A percentile compares a stretch with the other conserved stretches of the same genome.
phyloP scores from a whole-genome alignment of 2,329 filamentous ascomycete genomes.

The Xylogone sp. region DNA sequence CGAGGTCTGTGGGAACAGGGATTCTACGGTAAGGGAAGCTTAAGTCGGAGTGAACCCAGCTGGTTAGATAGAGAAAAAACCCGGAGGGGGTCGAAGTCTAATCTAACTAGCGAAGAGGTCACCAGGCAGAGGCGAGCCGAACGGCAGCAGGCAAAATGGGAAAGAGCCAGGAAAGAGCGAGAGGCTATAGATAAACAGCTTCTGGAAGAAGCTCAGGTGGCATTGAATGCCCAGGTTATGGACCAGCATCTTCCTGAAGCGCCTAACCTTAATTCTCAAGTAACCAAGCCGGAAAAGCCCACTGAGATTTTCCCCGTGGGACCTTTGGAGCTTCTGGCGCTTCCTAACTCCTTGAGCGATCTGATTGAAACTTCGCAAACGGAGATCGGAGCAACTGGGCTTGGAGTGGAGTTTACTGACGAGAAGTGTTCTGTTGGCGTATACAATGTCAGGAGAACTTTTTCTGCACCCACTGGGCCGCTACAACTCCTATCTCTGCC shows the following conservation, averaged over 20 bases:
- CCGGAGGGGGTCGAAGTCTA: slow-evolving; percentile 59
- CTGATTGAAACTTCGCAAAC: slow-evolving; percentile 9
- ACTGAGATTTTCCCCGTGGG: slow-evolving; percentile 15
- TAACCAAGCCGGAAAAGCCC: background rate
- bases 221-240: background rate
- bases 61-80: slow-evolving; percentile 85
- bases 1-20: slow-evolving; percentile 91
- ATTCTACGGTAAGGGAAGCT: slow-evolving; percentile 91
- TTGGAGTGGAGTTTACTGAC: slow-evolving; percentile 7
- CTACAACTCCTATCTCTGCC: slow-evolving; percentile 49
- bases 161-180: slow-evolving; percentile 82
- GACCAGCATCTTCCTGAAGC: background rate
- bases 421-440: background rate
- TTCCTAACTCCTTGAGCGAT: slow-evolving; percentile 51
- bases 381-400: slow-evolving; percentile 1
- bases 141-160: slow-evolving; percentile 80
- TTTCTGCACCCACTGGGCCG: slow-evolving; percentile 20
- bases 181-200: slow-evolving; percentile 75
- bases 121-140: slow-evolving; percentile 76
- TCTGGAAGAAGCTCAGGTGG: slow-evolving; percentile 41
- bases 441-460: background rate
- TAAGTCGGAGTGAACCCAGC: slow-evolving; percentile 91
- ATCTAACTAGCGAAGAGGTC: slow-evolving; percentile 74
- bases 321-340: slow-evolving; percentile 39
- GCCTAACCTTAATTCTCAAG: too few relatives aligned